Evolutionary conservation across 768 basidiomycete genomes (phyloP).

Genomic region (Mycena latifolia): DNA sequence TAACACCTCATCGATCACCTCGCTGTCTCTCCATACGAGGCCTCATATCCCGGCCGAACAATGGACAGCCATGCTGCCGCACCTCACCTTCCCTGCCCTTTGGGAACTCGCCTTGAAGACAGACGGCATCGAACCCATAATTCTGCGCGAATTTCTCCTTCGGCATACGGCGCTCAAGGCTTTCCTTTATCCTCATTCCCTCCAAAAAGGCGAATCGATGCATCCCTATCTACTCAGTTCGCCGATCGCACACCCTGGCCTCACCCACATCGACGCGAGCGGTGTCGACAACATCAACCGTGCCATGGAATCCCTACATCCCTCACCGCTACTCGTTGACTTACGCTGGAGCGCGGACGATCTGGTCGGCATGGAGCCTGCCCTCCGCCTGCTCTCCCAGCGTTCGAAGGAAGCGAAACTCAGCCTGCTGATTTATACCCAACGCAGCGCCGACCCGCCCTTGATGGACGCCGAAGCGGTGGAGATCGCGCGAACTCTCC

Average conservation of each 20-base stretch:
- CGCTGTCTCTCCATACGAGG: too few relatives aligned
- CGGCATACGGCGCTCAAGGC: neutral
- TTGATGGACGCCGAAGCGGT: neutral
- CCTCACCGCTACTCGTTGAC: neutral
- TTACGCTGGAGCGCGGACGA: neutral
- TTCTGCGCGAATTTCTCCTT: neutral
- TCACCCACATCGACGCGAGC: neutral
- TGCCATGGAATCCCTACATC: neutral
- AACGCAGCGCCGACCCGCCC: neutral
- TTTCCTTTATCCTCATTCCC: neutral
- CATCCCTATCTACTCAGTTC: neutral
- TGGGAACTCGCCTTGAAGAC: neutral
- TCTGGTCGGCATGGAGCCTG: neutral
- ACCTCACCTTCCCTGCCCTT: neutral
- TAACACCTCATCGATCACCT: neutral
- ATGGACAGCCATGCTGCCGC: neutral
- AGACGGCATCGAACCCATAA: neutral
- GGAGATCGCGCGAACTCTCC: neutral
- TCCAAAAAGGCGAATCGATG: neutral
- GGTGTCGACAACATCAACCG: neutral
- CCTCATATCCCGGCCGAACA: neutral
- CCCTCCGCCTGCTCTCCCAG: neutral
- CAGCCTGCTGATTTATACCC: neutral
- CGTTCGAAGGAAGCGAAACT: neutral
- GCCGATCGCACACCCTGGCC: slow-evolving; percentile 1